A percentile compares a stretch with the other conserved stretches of the same genome.
phyloP scores from a whole-genome alignment of 768 basidiomycete genomes.

The Cyathus striatus region DNA sequence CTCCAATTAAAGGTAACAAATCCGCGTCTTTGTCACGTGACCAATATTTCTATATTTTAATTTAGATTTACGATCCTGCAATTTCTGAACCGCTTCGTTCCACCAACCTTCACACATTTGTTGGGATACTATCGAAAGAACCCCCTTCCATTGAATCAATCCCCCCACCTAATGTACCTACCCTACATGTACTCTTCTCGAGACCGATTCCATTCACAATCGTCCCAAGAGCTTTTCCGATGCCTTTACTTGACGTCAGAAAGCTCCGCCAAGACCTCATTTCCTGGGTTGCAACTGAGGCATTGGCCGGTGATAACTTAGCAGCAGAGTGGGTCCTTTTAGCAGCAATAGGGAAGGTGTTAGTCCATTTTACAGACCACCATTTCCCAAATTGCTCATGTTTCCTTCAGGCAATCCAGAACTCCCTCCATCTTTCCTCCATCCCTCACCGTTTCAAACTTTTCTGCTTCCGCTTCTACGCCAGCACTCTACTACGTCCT shows the following conservation, averaged over 20 bases:
- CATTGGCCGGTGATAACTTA: constrained; percentile 59
- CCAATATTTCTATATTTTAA: not conserved
- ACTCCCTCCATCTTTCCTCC: constrained; percentile 63
- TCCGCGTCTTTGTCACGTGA: not conserved
- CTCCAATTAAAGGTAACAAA: constrained; percentile 61
- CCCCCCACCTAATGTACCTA: constrained; percentile 41
- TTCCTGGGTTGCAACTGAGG: constrained; percentile 68
- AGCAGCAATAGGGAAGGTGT: constrained; percentile 58
- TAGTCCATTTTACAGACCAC: constrained; percentile 20
- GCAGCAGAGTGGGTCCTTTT: constrained; percentile 78
- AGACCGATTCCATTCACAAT: constrained; percentile 33
- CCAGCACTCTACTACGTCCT: constrained; percentile 55
- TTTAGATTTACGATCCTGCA: constrained; percentile 55
- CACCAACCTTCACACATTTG: constrained; percentile 62
- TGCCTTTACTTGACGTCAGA: constrained; percentile 9
- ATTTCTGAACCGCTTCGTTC: constrained; percentile 43
- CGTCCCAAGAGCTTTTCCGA: constrained; percentile 33
- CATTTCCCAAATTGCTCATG: constrained; percentile 4
- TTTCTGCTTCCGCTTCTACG: constrained; percentile 35
- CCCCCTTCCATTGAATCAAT: not conserved
- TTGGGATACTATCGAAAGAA: constrained; percentile 57
- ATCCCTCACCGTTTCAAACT: constrained; percentile 57
- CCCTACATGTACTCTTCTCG: constrained; percentile 64
- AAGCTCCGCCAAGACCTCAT: constrained; percentile 50
- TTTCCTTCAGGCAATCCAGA: constrained; percentile 53